phyloP scores from a whole-genome alignment of 192 early-diverging fungal species.

The Rhizoclosmatium sp. region DNA sequence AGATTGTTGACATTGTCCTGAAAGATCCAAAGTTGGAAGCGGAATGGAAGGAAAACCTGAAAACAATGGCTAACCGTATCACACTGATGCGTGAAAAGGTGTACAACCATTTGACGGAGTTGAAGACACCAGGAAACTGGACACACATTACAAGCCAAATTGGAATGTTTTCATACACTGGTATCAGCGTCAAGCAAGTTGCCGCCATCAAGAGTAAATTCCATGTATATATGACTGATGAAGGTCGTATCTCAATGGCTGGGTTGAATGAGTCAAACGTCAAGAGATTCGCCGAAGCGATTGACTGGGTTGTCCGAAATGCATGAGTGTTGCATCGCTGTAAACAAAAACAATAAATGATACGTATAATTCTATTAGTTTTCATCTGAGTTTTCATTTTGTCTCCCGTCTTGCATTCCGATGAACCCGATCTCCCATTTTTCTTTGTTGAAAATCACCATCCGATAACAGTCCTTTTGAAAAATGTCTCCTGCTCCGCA shows the following conservation, averaged over 20 bases:
- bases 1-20: conserved; percentile 83
- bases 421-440: no score
- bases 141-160: conserved; percentile 95
- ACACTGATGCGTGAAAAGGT: conserved; percentile 83
- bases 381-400: no score
- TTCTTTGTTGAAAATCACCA: no score
- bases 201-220: conserved; percentile 79
- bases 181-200: conserved; percentile 80
- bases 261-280: conserved; percentile 90
- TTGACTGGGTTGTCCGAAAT: conserved; percentile 91
- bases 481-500: no score
- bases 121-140: conserved; percentile 93
- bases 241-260: conserved; percentile 94
- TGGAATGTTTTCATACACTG: conserved; percentile 99
- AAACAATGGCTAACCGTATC: conserved; percentile 88
- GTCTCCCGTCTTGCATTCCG: no score
- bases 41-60: conserved; percentile 68
- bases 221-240: conserved; percentile 92
- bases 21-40: conserved; percentile 77
- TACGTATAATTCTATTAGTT: no score
- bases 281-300: conserved; percentile 83
- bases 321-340: conserved; percentile 13
- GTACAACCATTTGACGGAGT: conserved; percentile 64
- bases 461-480: no score
- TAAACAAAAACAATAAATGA: no score